Evolutionary conservation across 768 basidiomycete genomes (phyloP).

Genomic region (Leccinum ochraceum): DNA sequence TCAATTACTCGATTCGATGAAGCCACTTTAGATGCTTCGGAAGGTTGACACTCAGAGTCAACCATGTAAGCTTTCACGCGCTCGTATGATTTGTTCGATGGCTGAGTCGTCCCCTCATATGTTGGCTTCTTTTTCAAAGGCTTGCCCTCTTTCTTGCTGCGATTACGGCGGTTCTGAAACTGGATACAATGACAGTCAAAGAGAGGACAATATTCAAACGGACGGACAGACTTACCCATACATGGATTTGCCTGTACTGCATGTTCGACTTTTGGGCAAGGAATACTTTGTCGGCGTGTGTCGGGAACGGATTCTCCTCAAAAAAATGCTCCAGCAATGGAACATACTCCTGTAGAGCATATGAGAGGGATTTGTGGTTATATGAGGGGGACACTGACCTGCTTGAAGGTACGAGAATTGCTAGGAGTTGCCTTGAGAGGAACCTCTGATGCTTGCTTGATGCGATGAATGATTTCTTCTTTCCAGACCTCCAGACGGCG

Average conservation of each 20-base stretch:
- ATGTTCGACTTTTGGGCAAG: slow-evolving; percentile 13
- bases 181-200: not conserved
- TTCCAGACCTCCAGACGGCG: not conserved
- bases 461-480: not conserved
- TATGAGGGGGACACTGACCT: no score
- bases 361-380: no score
- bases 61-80: not conserved
- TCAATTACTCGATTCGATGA: not conserved
- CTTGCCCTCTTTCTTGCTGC: slow-evolving; percentile 6
- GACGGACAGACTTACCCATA: slow-evolving; percentile 5
- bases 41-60: not conserved
- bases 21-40: accelerated
- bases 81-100: not conserved
- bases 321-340: slow-evolving; percentile 3
- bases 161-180: slow-evolving; percentile 20
- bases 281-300: slow-evolving; percentile 15
- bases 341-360: no score
- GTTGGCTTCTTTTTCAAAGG: slow-evolving; percentile 1
- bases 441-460: not conserved
- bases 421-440: accelerated
- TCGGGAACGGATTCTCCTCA: slow-evolving; percentile 12
- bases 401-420: not conserved
- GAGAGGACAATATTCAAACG: accelerated
- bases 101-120: not conserved
- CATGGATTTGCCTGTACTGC: slow-evolving; percentile 19